These are phyloP conservation scores for Solanum hybrid DNA, from an alignment of 305 asterid genomes.

Conservation along the genomic window DNA sequence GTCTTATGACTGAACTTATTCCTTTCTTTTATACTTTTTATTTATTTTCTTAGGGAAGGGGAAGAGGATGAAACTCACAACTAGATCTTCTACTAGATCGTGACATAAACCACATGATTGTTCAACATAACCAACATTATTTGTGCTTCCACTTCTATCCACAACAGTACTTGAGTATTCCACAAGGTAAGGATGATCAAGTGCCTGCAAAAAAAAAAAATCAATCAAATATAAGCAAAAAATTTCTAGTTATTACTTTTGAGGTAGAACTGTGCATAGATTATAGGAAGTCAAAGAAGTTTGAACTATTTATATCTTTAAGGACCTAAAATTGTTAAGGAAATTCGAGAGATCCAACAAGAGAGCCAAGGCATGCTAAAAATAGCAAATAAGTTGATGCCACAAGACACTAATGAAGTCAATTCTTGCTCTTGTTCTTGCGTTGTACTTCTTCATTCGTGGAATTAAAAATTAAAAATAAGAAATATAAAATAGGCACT, in stretches of 20 bases:
- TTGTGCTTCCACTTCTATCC: slow-evolving; percentile 41
- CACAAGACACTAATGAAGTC: background rate
- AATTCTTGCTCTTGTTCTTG: background rate
- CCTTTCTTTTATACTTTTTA: background rate
- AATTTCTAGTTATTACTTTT: background rate
- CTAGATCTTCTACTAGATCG: slow-evolving; percentile 54
- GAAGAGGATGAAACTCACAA: slow-evolving; percentile 31
- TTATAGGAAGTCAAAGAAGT: background rate
- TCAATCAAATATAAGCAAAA: background rate
- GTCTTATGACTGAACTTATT: background rate
- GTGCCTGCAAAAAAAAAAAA: slow-evolving; percentile 44
- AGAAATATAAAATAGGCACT: background rate
- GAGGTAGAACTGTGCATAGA: background rate
- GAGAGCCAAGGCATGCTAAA: background rate
- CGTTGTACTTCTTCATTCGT: background rate
- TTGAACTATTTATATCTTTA: background rate
- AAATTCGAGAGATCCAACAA: background rate
- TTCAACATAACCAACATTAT: slow-evolving; percentile 29
- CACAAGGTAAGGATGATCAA: slow-evolving; percentile 90
- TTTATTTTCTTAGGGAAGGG: background rate
- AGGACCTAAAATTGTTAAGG: background rate
- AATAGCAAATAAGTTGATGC: background rate
- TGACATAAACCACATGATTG: background rate
- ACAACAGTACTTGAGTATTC: slow-evolving; percentile 57
- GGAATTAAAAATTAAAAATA: background rate